Conservation (phyloP, 2,329 filamentous ascomycete species). For the Plenodomus biglobosus region DNA sequence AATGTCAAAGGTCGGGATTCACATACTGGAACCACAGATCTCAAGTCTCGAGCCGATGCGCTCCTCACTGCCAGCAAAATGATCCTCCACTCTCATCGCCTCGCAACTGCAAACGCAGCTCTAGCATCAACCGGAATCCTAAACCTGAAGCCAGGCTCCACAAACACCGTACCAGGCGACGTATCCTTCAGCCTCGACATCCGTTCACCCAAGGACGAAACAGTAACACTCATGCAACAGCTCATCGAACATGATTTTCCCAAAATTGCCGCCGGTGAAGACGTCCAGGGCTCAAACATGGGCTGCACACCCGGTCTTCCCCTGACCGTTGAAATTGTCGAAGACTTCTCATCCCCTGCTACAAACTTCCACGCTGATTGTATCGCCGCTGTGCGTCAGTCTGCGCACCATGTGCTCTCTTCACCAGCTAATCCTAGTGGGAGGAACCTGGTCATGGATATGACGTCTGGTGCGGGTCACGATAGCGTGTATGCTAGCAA, state of each 20-base stretch:
- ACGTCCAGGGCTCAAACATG: conserved; percentile 52
- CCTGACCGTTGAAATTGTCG: conserved; percentile 59
- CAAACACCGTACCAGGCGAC: conserved; percentile 71
- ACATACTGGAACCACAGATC: conserved; percentile 75
- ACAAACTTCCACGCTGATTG: conserved; percentile 68
- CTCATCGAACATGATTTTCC: conserved; percentile 61
- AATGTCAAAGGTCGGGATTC: conserved; percentile 67
- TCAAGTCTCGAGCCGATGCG: conserved; percentile 66
- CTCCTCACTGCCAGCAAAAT: conserved; percentile 67
- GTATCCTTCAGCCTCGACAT: conserved; percentile 71
- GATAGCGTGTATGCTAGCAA: conserved; percentile 54
- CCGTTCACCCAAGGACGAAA: conserved; percentile 59
- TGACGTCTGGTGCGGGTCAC: conserved; percentile 67
- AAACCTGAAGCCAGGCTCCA: conserved; percentile 65
- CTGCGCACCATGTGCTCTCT: conserved; percentile 60
- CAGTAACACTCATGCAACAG: conserved; percentile 60
- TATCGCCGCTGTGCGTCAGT: conserved; percentile 63
- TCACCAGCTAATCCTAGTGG: conserved; percentile 42
- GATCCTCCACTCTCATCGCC: conserved; percentile 65
- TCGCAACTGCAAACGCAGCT: conserved; percentile 61
- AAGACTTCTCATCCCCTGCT: conserved; percentile 61
- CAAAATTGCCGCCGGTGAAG: conserved; percentile 59
- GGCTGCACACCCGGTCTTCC: conserved; percentile 52
- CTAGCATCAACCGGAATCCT: conserved; percentile 72
- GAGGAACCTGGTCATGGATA: conserved; percentile 56